Evolutionary conservation across 2,329 filamentous ascomycete species (phyloP), one percentile per base, ranked within the genome.

Genomic region (Trichoderma brevicompactum): DNA sequence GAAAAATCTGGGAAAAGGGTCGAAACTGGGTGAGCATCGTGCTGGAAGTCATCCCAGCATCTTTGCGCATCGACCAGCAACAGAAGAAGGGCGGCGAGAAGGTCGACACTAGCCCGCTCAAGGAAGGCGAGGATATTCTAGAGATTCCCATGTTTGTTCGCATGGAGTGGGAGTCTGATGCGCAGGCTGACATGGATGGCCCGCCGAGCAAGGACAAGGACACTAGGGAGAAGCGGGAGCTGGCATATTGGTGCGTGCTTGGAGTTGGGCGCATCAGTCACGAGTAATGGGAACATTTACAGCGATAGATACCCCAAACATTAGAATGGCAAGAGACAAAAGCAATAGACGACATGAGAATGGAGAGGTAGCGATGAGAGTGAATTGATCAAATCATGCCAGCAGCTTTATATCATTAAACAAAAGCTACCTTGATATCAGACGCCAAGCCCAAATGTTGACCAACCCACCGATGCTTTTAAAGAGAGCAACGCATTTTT

Each of bases 121-220:
- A 77, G 66, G 84, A 86, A 69, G 86, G 88, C 70, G 86, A 89
- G 72, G 86, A 89, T 62, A 74, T 87, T 61, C 68, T 98, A 48
- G 95, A 99, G 82, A 94, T 99, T 70, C 94, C 95, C 63, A 89
- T 99, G 72, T 96, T 96, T 80, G 92, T 99, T 67, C 86, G 93
- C 28, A 85, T 97, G 65, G 94, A 97, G 76, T 99, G 94, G 89
- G 94, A 94, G 76, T 83, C 86, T 3, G 91, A 93, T 69, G 82
- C 82, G 1, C 82, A 86, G 63, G 85, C 89, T 63, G 87, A 92
- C 66, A 86, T 88, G 8, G 89, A 87, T 12, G 81, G 83, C 3
- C 79, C 80, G 8, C 72, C 78, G 2, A 77, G 78, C 41, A 83
- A 77, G 74, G 85, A 84, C 70, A 88, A 84, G 75, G 87, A 86